Conservation (phyloP, 2,329 filamentous ascomycete species). For the Beauveria asiatica region DNA sequence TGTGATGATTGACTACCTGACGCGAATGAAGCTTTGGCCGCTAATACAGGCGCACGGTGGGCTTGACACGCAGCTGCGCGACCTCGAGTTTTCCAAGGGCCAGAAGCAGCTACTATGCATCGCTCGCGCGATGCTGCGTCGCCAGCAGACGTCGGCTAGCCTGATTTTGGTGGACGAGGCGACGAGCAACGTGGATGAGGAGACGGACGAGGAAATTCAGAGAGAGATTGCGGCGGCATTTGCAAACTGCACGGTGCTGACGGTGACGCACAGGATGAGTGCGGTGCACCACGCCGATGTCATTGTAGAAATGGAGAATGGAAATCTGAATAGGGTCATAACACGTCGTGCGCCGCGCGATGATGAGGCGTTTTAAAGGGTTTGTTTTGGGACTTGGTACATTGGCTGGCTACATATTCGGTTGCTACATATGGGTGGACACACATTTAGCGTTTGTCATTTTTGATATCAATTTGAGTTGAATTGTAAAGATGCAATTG, state of each 20-base stretch:
- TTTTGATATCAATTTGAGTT: conserved; percentile 8
- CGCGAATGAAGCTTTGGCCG: conserved; percentile 12
- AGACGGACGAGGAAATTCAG: conserved; percentile 16
- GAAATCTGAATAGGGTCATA: conserved; percentile 7
- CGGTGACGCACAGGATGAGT: conserved; percentile 13
- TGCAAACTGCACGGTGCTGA: conserved; percentile 11
- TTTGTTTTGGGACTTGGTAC: neutral
- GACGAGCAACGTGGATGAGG: conserved; percentile 28
- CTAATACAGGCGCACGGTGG: conserved; percentile 9
- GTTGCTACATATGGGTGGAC: neutral
- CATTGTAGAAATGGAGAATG: conserved; percentile 7
- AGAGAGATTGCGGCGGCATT: conserved; percentile 12
- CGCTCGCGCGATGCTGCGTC: conserved; percentile 18
- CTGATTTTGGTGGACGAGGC: conserved; percentile 8
- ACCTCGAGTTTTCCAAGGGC: conserved; percentile 13
- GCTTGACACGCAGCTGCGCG: conserved; percentile 9
- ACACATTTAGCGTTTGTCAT: conserved; percentile 3
- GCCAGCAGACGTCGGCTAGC: conserved; percentile 3
- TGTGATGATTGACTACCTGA: conserved; percentile 10
- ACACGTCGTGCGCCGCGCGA: conserved; percentile 7
- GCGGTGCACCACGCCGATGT: conserved; percentile 9
- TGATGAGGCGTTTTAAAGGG: conserved; percentile 3
- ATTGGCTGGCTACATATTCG: neutral
- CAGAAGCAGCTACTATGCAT: conserved; percentile 15
- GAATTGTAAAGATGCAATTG: neutral